phyloP scores from a whole-genome alignment of 768 basidiomycete genomes.

The Lactarius hatsudake region DNA sequence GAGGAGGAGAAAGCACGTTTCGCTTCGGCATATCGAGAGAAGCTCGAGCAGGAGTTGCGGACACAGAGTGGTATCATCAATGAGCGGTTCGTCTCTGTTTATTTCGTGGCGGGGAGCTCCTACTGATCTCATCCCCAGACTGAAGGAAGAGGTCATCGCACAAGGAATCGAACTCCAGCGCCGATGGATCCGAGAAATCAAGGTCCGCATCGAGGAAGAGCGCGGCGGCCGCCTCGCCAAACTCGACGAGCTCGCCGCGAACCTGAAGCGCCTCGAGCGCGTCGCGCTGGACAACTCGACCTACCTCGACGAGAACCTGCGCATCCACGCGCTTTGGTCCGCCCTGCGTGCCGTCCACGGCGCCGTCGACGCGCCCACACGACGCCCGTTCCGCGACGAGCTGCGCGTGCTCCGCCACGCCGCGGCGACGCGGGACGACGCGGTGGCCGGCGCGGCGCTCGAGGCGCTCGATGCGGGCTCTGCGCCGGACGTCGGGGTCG shows the following conservation, averaged over 20 bases:
- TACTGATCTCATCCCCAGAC: conserved; percentile 41
- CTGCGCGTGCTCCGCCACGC: conserved; percentile 79
- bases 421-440: conserved; percentile 67
- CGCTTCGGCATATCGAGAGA: conserved; percentile 77
- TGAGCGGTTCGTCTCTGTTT: conserved; percentile 63
- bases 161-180: conserved; percentile 98
- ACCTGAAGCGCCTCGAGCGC: conserved; percentile 87
- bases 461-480: conserved; percentile 68
- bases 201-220: conserved; percentile 93
- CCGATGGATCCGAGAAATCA: conserved; percentile 94
- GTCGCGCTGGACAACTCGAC: conserved; percentile 87
- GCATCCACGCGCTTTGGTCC: conserved; percentile 89
- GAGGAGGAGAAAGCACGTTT: conserved; percentile 73
- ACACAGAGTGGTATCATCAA: conserved; percentile 93
- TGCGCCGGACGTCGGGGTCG: conserved; percentile 76
- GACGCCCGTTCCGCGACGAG: conserved; percentile 87
- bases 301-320: conserved; percentile 91
- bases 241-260: conserved; percentile 87
- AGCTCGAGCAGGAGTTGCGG: conserved; percentile 79
- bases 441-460: conserved; percentile 60
- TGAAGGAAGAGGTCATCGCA: conserved; percentile 92
- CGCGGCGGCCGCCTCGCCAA: conserved; percentile 93
- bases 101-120: neutral
- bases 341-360: conserved; percentile 78
- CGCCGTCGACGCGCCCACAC: conserved; percentile 58